A percentile compares a stretch with the other conserved stretches of the same genome.
Conservation (phyloP, 2,329 filamentous ascomycete genomes). For the Fusarium praegraminearum region DNA sequence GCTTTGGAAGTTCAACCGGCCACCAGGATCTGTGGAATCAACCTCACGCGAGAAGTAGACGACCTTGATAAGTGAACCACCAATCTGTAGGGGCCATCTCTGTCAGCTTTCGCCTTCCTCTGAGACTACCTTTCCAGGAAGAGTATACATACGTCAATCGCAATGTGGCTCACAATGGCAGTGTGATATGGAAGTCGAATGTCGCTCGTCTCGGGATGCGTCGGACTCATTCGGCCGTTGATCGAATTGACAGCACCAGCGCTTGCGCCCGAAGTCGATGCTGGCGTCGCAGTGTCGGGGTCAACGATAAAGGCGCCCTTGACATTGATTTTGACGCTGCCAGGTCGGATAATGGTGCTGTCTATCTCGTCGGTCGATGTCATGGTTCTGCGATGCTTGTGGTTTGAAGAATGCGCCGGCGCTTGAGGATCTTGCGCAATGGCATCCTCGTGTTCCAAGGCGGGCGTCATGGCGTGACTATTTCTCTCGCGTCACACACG, state of each 20-base stretch:
- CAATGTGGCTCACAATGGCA: slow-evolving; percentile 94
- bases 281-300: slow-evolving; percentile 72
- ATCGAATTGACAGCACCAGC: slow-evolving; percentile 36
- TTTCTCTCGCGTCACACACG: slow-evolving; percentile 8
- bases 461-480: slow-evolving; percentile 41
- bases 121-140: slow-evolving; percentile 17
- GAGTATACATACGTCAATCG: slow-evolving; percentile 81
- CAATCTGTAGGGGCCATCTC: slow-evolving; percentile 72
- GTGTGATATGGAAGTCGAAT: slow-evolving; percentile 98
- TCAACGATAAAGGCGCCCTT: slow-evolving; percentile 97
- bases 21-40: slow-evolving; percentile 81
- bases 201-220: slow-evolving; percentile 81
- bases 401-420: slow-evolving; percentile 22
- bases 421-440: slow-evolving; percentile 28
- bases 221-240: slow-evolving; percentile 61
- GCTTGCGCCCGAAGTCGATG: slow-evolving; percentile 51
- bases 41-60: slow-evolving; percentile 96
- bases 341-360: slow-evolving; percentile 71
- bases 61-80: slow-evolving; percentile 93
- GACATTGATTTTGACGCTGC: slow-evolving; percentile 93
- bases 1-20: slow-evolving; percentile 92
- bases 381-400: slow-evolving; percentile 50
- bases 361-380: slow-evolving; percentile 69
- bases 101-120: slow-evolving; percentile 30
- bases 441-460: slow-evolving; percentile 44